Base-by-base conservation (phyloP, 192 early-diverging fungal species). In the Coemansia sp. region DNA sequence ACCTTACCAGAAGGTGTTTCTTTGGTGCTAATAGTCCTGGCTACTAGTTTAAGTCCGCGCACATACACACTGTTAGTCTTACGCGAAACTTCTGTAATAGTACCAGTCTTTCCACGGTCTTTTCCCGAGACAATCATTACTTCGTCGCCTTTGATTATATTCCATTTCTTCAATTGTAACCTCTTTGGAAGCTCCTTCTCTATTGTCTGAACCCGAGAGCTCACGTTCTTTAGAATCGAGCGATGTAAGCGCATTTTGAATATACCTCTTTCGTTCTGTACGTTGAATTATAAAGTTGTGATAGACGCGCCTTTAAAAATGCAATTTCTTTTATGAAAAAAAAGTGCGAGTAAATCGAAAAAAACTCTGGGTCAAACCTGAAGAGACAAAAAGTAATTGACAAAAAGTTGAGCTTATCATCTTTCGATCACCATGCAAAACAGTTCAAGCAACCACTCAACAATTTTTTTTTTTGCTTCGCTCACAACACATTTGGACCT, bases 31-130 rank as follows among this genome's bases (percentile, higher is more conserved):
- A 88, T 73, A 72, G 84, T 85, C 74, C 88, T 88, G 46, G 64
- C 69, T 31, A 68, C 86, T 79, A 88, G 70, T 36, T 87, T 86
- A 57, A 84, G 72, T 10, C 82, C 86, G 8, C 80, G 78, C 31
- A 92, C 85, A 32, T 84, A 84, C 54, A 92, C 82, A 8, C 81
- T 67, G 78, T 91, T 90, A 50, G 82, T 78, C 27, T 87, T 84
- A 52, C 86, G 85, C 51, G 84, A 57, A 0, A 92, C 84, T 57
- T 87, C 82, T 23, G 85, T 72, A 5, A 92, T 82, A 31, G 74
- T 79, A 61, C 89, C 91, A 22, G 78, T 82, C 67, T 89, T 82
- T 52, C 89, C 88, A 60, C 83, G 81, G 53, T 86, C 84, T 57
- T 85, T 85, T 56, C 89, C 89, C 5, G 85, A 82, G 25, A 86